Evolutionary conservation across 768 basidiomycete genomes (phyloP).

Genomic region (Podaxis sp.): DNA sequence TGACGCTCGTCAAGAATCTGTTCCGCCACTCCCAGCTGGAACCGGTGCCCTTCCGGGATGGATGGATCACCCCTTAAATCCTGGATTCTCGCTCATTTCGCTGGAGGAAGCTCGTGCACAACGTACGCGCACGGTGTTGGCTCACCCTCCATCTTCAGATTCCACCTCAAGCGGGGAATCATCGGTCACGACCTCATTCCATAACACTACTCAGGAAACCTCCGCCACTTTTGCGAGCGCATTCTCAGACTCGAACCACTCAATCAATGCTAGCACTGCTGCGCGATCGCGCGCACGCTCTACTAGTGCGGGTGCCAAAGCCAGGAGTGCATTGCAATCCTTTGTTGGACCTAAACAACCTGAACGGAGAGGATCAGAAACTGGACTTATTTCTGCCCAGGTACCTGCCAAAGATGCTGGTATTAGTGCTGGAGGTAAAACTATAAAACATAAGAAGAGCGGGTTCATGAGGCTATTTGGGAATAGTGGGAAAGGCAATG

Average conservation of each 20-base stretch:
- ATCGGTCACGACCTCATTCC: constrained; percentile 29
- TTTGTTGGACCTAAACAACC: constrained; percentile 38
- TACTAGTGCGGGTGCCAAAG: constrained; percentile 57
- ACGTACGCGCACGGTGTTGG: constrained; percentile 44
- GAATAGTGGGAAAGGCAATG: constrained; percentile 47
- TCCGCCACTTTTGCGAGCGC: neutral
- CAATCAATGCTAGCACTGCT: neutral
- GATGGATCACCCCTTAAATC: constrained; percentile 43
- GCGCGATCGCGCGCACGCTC: constrained; percentile 51
- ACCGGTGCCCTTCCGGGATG: constrained; percentile 43
- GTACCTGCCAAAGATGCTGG: constrained; percentile 4
- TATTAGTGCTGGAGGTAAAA: constrained; percentile 34
- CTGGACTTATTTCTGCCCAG: constrained; percentile 19
- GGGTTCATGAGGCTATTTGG: constrained; percentile 75
- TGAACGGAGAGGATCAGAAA: constrained; percentile 45
- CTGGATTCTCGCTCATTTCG: constrained; percentile 66
- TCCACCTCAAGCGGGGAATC: constrained; percentile 23
- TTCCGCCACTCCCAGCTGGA: constrained; percentile 24
- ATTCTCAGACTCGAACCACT: neutral
- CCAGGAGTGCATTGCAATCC: constrained; percentile 44
- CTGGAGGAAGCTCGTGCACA: constrained; percentile 79
- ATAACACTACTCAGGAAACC: neutral
- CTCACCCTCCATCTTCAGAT: constrained; percentile 29
- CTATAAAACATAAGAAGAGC: constrained; percentile 75
- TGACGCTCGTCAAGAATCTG: constrained; percentile 26